phyloP scores from a whole-genome alignment of 371 early-diverging fungal genomes.

The Basidiobolus meristosporus region DNA sequence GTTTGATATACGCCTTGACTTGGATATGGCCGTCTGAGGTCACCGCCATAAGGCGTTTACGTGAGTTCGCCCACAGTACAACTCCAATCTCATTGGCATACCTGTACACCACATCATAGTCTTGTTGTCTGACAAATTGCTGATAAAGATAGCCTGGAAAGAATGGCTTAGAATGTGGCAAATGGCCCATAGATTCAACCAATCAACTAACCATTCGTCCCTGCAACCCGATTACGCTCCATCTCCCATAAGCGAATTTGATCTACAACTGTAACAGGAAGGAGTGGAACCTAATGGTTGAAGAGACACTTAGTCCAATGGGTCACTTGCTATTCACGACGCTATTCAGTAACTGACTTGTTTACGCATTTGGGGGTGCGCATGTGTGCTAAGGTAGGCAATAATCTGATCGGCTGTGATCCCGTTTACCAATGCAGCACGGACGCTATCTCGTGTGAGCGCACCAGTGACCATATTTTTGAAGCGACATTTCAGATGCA shows the following conservation, averaged over 20 bases:
- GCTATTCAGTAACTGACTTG: slow-evolving; percentile 12
- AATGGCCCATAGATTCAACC: neutral
- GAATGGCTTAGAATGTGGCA: neutral
- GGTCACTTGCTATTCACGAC: neutral
- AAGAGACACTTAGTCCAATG: neutral
- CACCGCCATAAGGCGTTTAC: slow-evolving; percentile 39
- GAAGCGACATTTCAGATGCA: slow-evolving; percentile 65
- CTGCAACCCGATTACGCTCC: slow-evolving; percentile 75
- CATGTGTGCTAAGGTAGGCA: slow-evolving; percentile 69
- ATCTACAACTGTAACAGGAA: slow-evolving; percentile 88
- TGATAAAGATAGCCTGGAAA: slow-evolving; percentile 52
- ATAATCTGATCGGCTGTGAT: slow-evolving; percentile 96
- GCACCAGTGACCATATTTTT: slow-evolving; percentile 88
- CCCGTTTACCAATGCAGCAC: slow-evolving; percentile 75
- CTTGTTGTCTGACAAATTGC: slow-evolving; percentile 53
- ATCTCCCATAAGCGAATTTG: slow-evolving; percentile 96
- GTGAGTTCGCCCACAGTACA: slow-evolving; percentile 50
- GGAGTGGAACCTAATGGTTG: slow-evolving; percentile 32
- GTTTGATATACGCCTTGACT: slow-evolving; percentile 10
- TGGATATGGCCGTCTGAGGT: slow-evolving; percentile 21
- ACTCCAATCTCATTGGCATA: slow-evolving; percentile 64
- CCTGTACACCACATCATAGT: slow-evolving; percentile 52
- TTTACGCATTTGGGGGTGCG: slow-evolving; percentile 83
- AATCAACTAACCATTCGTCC: slow-evolving; percentile 15
- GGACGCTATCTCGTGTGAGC: slow-evolving; percentile 83